Base-by-base conservation (phyloP, 768 basidiomycete genomes). In the Phanerochaete carnosa region DNA sequence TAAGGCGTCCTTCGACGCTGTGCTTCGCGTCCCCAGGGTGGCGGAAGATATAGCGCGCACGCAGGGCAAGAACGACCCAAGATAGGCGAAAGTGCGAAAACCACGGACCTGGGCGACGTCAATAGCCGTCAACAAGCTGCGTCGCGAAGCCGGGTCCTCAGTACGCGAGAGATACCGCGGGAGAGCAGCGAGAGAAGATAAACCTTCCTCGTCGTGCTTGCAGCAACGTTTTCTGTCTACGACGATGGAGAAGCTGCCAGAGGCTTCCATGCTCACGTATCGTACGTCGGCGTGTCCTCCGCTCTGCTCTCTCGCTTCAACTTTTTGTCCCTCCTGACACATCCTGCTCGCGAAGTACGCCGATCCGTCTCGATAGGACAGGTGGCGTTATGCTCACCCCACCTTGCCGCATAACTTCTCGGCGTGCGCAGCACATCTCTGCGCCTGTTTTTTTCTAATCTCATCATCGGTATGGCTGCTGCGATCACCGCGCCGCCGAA, bases 81-180 rank as follows among this genome's bases (percentile, higher is more conserved):
- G 52, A 35, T 7, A 5, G 23, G 54, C 25, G 15, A n/a, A 43
- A 25, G 54, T 55, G 54, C 54, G 54, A 55, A 55, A 55, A 55
- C 35, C 54, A 37, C 54, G 54, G 54, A 55, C 54, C 12, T n/a
- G 13, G 37, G 54, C 23, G 15, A 30, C 16, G 54, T 35, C 30
- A 26, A 55, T n/a, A 55, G 37, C 11, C 33, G 54, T 39, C 54
- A 55, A 55, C 54, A 43, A 7, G 15, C 35, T 22, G 25, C 13
- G 25, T 25, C 37, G 35, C 16, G 54, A 19, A 43, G 4, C 39
- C 39, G 39, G 39, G 19, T 19, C 39, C 39, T 43, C 11, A 19
- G n/a, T n/a, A n/a, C n/a, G n/a, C n/a, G n/a, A n/a, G n/a, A n/a
- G n/a, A n/a, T n/a, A n/a, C n/a, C n/a, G n/a, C n/a, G n/a, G n/a